Evolutionary conservation across 306 rosid species (phyloP).

Genomic region (Morella rubra): DNA sequence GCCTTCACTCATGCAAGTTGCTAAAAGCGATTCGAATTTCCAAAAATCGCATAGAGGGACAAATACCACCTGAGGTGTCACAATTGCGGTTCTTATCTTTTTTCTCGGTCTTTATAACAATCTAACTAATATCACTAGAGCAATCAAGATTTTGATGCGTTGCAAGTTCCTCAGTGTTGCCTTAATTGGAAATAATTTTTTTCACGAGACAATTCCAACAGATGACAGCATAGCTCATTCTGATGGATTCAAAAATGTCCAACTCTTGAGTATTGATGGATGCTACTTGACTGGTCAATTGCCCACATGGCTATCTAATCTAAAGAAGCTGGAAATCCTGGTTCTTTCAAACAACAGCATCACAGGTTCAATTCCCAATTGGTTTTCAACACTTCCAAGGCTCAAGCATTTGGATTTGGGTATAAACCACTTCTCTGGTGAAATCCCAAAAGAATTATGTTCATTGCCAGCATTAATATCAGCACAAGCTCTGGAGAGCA

Average conservation of each 20-base stretch:
- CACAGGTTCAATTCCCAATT: conserved; percentile 6
- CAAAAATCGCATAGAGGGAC: background rate
- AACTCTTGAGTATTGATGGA: background rate
- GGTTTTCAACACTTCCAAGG: conserved; percentile 1
- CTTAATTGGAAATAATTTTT: background rate
- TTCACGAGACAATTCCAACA: background rate
- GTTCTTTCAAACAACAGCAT: background rate
- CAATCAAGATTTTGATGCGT: background rate
- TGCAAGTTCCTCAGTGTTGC: background rate
- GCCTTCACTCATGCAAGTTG: conserved; percentile 12
- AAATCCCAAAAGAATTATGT: conserved; percentile 6
- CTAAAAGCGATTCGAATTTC: background rate
- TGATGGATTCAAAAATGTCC: conserved; percentile 3
- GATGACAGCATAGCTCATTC: background rate
- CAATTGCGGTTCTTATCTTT: background rate
- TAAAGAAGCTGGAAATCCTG: conserved; percentile 3
- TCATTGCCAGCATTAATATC: background rate
- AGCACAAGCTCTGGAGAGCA: background rate
- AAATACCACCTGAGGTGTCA: background rate
- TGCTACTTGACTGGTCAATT: background rate
- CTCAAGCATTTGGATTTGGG: background rate
- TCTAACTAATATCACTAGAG: conserved; percentile 1
- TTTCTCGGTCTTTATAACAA: background rate
- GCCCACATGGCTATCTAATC: conserved; percentile 3
- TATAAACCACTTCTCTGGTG: background rate